phyloP scores from a whole-genome alignment of 371 early-diverging fungal species.

The Apophysomyces trapeziformis region DNA sequence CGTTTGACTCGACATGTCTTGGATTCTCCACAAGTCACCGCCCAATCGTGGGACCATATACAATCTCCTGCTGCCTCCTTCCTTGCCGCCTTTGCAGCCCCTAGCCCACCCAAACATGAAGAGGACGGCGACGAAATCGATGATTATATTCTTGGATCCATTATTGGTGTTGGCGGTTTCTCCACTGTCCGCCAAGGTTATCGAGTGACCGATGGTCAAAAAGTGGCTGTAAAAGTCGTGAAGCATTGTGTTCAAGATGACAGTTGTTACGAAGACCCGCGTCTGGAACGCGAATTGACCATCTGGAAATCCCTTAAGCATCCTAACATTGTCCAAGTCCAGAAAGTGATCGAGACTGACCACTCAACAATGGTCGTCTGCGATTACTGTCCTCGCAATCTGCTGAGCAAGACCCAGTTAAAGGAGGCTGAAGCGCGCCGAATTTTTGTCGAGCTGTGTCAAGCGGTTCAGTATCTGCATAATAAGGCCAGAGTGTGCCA shows the following conservation, averaged over 20 bases:
- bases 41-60: slow-evolving; percentile 51
- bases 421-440: slow-evolving; percentile 48
- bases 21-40: slow-evolving; percentile 32
- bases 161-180: slow-evolving; percentile 68
- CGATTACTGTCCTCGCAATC: slow-evolving; percentile 64
- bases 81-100: slow-evolving; percentile 52
- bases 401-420: slow-evolving; percentile 48
- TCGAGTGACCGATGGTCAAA: slow-evolving; percentile 33
- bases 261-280: slow-evolving; percentile 8
- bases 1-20: slow-evolving; percentile 1
- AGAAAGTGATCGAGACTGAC: slow-evolving; percentile 66
- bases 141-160: slow-evolving; percentile 56
- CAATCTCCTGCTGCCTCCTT: slow-evolving; percentile 66
- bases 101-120: slow-evolving; percentile 33
- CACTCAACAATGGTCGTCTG: slow-evolving; percentile 68
- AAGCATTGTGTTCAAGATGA: slow-evolving; percentile 25
- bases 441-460: slow-evolving; percentile 71
- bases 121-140: slow-evolving; percentile 73
- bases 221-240: slow-evolving; percentile 59
- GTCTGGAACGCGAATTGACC: slow-evolving; percentile 56
- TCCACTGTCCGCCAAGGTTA: slow-evolving; percentile 67
- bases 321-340: slow-evolving; percentile 64
- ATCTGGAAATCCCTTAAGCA: slow-evolving; percentile 73
- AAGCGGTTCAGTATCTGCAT: slow-evolving; percentile 82
- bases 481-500: slow-evolving; percentile 72